A percentile compares a stretch with the other conserved stretches of the same genome.
Conservation (phyloP, 1,139 yeast species). For the Kodamaea plutei region DNA sequence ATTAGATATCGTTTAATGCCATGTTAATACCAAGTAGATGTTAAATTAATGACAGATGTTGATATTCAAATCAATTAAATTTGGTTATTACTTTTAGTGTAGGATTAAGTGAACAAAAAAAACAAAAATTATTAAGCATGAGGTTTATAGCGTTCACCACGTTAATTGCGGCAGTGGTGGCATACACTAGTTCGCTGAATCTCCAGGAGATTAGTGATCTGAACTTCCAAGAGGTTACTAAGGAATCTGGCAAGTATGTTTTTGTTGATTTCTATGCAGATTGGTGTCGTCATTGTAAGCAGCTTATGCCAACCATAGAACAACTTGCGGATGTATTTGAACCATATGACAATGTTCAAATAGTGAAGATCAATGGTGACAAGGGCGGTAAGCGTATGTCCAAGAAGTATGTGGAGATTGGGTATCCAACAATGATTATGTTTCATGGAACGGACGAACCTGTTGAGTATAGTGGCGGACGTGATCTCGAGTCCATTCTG, state of each 20-base stretch:
- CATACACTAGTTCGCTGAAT: conserved; percentile 12
- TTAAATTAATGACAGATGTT: too few species aligned
- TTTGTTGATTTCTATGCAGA: conserved; percentile 74
- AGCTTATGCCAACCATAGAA: conserved; percentile 61
- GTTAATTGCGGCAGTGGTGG: conserved; percentile 4
- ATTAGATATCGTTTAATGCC: too few species aligned
- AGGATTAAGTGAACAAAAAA: too few species aligned
- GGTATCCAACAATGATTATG: conserved; percentile 63
- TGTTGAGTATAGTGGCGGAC: conserved; percentile 43
- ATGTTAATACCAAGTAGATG: too few species aligned
- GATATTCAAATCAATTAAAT: too few species aligned
- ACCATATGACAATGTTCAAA: conserved; percentile 40
- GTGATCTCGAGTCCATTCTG: conserved; percentile 43
- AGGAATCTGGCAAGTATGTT: conserved; percentile 55
- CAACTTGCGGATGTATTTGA: conserved; percentile 50
- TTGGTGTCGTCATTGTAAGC: conserved; percentile 81
- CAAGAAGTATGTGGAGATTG: conserved; percentile 51
- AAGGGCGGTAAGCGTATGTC: conserved; percentile 51
- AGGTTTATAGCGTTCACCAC: too few species aligned
- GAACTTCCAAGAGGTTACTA: conserved; percentile 52
- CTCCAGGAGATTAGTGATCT: conserved; percentile 34
- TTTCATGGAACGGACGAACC: conserved; percentile 51
- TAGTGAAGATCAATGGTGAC: conserved; percentile 68
- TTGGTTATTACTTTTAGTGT: too few species aligned
- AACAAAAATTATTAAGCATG: too few species aligned